These are phyloP conservation scores for Monilinia fructicola DNA, from an alignment of 2,329 filamentous ascomycete genomes.

Conservation along the genomic window DNA sequence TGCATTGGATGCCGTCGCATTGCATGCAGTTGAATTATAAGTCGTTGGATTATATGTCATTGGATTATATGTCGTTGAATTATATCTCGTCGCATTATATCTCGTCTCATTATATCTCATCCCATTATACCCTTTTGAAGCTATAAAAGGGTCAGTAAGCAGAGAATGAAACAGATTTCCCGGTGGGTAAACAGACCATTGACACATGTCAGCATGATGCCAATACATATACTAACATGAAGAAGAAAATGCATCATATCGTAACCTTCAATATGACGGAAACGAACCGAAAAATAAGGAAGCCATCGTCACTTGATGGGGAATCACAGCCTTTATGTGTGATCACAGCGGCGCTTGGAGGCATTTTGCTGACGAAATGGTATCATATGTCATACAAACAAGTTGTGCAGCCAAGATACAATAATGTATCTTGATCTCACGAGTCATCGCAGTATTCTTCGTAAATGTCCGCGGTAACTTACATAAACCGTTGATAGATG, in stretches of 20 bases:
- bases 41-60: no score
- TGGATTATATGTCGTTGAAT: not conserved
- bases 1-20: not conserved
- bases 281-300: not conserved
- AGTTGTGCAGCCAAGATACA: not conserved
- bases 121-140: not conserved
- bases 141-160: not conserved
- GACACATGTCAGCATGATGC: slow-evolving; percentile 17
- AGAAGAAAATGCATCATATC: slow-evolving; percentile 13
- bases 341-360: not conserved
- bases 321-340: slow-evolving; percentile 13
- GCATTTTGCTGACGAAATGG: not conserved
- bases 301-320: not conserved
- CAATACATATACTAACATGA: slow-evolving; percentile 1
- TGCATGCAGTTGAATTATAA: not conserved
- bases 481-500: not conserved
- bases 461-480: not conserved
- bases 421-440: not conserved
- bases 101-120: not conserved
- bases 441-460: not conserved
- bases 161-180: not conserved
- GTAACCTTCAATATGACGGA: not conserved
- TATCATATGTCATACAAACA: not conserved
- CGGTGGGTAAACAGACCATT: slow-evolving; percentile 14
- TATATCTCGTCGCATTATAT: not conserved